These are phyloP conservation scores for Reutealis trisperma DNA, from an alignment of 345 rosid genomes.

Conservation along the genomic window DNA sequence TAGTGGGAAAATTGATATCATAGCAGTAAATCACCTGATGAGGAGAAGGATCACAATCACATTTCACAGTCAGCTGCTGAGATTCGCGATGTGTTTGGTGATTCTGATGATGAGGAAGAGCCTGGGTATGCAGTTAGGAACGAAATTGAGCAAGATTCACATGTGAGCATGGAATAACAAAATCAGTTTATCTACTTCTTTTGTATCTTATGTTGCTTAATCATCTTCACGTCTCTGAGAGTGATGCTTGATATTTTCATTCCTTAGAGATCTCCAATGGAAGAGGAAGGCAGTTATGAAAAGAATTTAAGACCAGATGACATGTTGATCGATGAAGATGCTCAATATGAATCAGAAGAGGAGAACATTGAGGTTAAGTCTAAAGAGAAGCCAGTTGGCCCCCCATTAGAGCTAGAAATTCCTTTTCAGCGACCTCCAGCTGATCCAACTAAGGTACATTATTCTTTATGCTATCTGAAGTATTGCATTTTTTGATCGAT, in stretches of 20 bases:
- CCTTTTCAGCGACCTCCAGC: conserved; percentile 87
- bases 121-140: conserved; percentile 63
- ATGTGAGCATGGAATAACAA: conserved; percentile 31
- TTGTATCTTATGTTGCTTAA: conserved; percentile 1
- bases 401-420: conserved; percentile 86
- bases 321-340: conserved; percentile 76
- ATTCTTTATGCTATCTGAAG: conserved; percentile 14
- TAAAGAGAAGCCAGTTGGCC: conserved; percentile 88
- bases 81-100: conserved; percentile 98
- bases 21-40: conserved; percentile 58
- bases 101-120: conserved; percentile 90
- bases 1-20: conserved; percentile 17
- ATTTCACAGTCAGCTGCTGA: conserved; percentile 67
- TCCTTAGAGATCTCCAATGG: conserved; percentile 68
- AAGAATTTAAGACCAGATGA: conserved; percentile 74
- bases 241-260: conserved; percentile 22
- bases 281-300: conserved; percentile 78
- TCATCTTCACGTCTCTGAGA: conserved; percentile 1
- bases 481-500: neutral
- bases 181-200: neutral
- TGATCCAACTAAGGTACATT: conserved; percentile 64
- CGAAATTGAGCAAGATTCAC: conserved; percentile 60
- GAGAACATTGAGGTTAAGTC: conserved; percentile 71
- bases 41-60: conserved; percentile 66
- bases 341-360: conserved; percentile 75